Evolutionary conservation across 441 rosid genomes (phyloP).

Genomic region (Erodium moschatum): DNA sequence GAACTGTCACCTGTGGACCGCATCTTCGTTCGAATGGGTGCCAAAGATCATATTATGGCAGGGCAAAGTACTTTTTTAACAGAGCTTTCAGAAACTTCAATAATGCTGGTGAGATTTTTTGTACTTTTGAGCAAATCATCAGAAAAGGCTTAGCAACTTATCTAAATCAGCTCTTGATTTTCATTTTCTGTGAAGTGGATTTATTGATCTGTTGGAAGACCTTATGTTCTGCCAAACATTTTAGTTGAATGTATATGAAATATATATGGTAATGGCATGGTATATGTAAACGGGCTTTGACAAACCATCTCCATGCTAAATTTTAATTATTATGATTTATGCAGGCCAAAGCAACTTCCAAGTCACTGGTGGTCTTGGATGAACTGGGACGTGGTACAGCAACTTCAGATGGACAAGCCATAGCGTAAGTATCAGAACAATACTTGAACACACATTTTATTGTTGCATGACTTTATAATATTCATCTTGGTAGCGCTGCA

Average conservation of each 20-base stretch:
- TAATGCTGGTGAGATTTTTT: constrained; percentile 62
- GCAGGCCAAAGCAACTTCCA: constrained; percentile 72
- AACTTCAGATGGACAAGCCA: constrained; percentile 99
- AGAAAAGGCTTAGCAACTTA: constrained; percentile 9
- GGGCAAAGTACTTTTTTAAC: constrained; percentile 91
- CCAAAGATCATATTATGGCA: constrained; percentile 90
- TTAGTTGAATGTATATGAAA: no score
- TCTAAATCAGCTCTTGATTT: no score
- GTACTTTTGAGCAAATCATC: constrained; percentile 1
- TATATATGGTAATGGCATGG: not conserved
- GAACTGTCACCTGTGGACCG: constrained; percentile 75
- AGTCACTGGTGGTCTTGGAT: constrained; percentile 86
- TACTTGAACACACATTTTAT: not conserved
- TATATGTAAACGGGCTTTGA: not conserved
- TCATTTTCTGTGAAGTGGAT: no score
- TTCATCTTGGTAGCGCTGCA: constrained; percentile 6
- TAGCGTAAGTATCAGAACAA: constrained; percentile 53
- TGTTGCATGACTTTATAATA: not conserved
- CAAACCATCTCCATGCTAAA: not conserved
- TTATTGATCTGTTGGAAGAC: no score
- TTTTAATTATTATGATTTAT: constrained; percentile 18
- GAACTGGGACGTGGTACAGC: constrained; percentile 98
- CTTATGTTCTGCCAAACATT: not conserved
- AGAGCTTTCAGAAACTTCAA: constrained; percentile 93
- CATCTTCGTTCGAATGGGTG: constrained; percentile 95